phyloP scores from a whole-genome alignment of 1,284 basidiomycete genomes.

The Laetiporus sulphureus region DNA sequence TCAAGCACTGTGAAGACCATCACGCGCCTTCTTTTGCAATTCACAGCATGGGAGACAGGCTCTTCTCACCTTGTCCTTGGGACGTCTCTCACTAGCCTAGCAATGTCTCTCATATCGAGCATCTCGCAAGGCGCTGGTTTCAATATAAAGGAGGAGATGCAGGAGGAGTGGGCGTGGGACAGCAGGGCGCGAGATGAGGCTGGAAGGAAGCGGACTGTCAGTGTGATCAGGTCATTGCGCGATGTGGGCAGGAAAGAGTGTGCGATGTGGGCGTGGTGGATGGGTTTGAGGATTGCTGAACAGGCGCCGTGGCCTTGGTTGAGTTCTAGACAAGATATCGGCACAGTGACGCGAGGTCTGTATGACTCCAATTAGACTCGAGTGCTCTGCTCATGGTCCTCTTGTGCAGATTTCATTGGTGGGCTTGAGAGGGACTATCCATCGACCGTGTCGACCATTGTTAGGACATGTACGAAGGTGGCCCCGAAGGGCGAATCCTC shows the following conservation, averaged over 20 bases:
- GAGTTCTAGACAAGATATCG: constrained; percentile 55
- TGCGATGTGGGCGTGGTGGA: constrained; percentile 72
- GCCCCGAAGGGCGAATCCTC: constrained; percentile 56
- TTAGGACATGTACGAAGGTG: constrained; percentile 78
- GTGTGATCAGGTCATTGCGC: constrained; percentile 63
- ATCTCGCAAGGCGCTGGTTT: constrained; percentile 81
- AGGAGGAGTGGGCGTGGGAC: constrained; percentile 54
- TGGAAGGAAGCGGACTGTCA: constrained; percentile 27
- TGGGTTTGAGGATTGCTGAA: constrained; percentile 45
- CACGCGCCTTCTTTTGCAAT: constrained; percentile 61
- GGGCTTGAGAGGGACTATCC: constrained; percentile 81
- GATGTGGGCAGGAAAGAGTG: constrained; percentile 82
- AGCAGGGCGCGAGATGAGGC: neutral
- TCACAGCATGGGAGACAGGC: constrained; percentile 49
- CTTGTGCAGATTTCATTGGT: constrained; percentile 67
- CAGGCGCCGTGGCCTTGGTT: constrained; percentile 38
- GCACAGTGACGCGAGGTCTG: constrained; percentile 68
- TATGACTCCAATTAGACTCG: too few relatives aligned
- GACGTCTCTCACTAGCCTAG: constrained; percentile 75
- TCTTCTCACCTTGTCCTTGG: constrained; percentile 80
- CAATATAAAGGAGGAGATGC: constrained; percentile 63
- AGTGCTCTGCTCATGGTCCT: neutral
- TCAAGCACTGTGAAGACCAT: constrained; percentile 58
- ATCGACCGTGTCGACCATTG: constrained; percentile 85
- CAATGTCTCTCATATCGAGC: constrained; percentile 69